A percentile compares a stretch with the other conserved stretches of the same genome.
These are phyloP conservation scores for Pholiota conissans DNA, from an alignment of 768 basidiomycete genomes.

Conservation along the genomic window DNA sequence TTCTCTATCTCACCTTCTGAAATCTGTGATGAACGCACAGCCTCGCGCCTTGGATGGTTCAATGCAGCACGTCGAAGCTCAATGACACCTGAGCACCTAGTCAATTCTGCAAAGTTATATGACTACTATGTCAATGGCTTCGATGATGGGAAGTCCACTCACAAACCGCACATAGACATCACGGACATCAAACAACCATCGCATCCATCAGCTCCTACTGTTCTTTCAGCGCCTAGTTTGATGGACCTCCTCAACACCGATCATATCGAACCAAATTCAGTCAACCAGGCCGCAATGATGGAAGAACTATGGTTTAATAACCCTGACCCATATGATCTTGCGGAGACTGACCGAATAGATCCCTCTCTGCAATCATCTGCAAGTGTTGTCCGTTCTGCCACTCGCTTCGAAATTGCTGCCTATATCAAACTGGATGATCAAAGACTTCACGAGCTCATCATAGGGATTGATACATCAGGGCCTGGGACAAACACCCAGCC, in stretches of 20 bases:
- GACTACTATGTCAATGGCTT: slow-evolving; percentile 21
- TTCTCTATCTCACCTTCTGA: slow-evolving; percentile 29
- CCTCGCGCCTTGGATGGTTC: slow-evolving; percentile 26
- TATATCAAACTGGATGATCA: slow-evolving; percentile 16
- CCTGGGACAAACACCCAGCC: not conserved
- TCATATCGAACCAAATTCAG: slow-evolving; percentile 8
- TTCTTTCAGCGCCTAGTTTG: slow-evolving; percentile 10
- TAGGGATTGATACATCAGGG: slow-evolving; percentile 9
- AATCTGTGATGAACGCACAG: slow-evolving; percentile 28
- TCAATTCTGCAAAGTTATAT: slow-evolving; percentile 21
- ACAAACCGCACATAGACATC: slow-evolving; percentile 18
- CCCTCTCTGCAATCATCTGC: not conserved
- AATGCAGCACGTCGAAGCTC: slow-evolving; percentile 24
- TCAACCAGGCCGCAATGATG: not conserved
- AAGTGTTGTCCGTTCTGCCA: slow-evolving; percentile 2
- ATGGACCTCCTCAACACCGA: slow-evolving; percentile 15
- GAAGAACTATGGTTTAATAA: slow-evolving; percentile 12
- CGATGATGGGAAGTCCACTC: slow-evolving; percentile 14
- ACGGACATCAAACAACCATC: not conserved
- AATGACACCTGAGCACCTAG: slow-evolving; percentile 23
- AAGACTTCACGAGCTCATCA: slow-evolving; percentile 9
- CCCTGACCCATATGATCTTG: slow-evolving; percentile 20
- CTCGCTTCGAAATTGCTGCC: slow-evolving; percentile 12
- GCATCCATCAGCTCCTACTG: not conserved
- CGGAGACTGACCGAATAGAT: slow-evolving; percentile 16